A percentile compares a stretch with the other conserved stretches of the same genome.
Conservation (phyloP, 2,329 filamentous ascomycete species). For the Cytospora piceicola region DNA sequence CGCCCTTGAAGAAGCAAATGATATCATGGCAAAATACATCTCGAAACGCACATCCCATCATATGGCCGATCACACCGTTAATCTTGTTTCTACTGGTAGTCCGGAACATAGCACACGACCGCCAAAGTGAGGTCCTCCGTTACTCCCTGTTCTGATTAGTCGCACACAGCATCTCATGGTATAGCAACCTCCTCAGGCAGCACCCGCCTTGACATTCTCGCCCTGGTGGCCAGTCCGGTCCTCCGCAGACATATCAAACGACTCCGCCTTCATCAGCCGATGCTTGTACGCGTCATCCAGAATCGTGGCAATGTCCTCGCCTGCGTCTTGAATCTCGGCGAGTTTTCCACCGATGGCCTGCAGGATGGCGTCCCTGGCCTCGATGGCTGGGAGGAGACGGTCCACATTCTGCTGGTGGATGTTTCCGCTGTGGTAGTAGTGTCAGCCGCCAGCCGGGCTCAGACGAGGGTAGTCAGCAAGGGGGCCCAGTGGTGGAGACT, state of each 20-base stretch:
- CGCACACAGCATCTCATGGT: too few species aligned
- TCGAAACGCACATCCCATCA: not conserved
- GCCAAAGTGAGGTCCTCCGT: not conserved
- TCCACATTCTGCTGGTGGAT: conserved; percentile 32
- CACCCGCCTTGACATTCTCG: conserved; percentile 17
- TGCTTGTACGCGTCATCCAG: conserved; percentile 33
- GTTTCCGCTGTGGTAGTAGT: conserved; percentile 10
- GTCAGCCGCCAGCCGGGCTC: not conserved
- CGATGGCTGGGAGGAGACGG: conserved; percentile 32
- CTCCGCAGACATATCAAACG: conserved; percentile 5
- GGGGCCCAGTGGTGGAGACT: not conserved
- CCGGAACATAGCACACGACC: not conserved
- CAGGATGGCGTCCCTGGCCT: conserved; percentile 33
- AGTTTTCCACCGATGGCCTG: conserved; percentile 30
- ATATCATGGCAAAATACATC: not conserved
- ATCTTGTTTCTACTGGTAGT: not conserved
- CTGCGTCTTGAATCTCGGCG: conserved; percentile 21
- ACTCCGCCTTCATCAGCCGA: conserved; percentile 31
- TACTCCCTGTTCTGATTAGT: not conserved
- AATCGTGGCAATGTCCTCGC: conserved; percentile 29
- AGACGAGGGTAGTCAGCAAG: not conserved
- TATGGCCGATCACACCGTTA: not conserved
- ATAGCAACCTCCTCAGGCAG: conserved; percentile 11
- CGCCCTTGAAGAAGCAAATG: not conserved
- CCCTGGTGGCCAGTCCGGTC: conserved; percentile 4